These are phyloP conservation scores for Adansonia gregorii DNA, from an alignment of 441 rosid species.

Conservation along the genomic window DNA sequence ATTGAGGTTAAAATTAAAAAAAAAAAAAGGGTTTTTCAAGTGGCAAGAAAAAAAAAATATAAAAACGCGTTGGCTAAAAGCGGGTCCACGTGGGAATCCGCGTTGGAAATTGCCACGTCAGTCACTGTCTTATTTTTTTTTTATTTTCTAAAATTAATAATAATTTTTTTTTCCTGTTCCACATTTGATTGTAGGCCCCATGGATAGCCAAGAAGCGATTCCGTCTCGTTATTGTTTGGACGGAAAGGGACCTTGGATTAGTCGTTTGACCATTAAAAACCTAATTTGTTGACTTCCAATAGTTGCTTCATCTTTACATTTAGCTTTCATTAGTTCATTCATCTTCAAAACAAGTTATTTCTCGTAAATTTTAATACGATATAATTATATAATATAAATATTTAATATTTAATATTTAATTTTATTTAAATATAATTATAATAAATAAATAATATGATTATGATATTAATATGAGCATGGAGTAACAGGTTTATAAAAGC, in stretches of 20 bases:
- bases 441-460: too few relatives aligned
- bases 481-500: too few relatives aligned
- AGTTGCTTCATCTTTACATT: neutral
- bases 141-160: neutral
- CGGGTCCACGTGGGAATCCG: neutral
- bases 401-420: too few relatives aligned
- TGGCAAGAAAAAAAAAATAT: neutral
- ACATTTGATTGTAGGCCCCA: neutral
- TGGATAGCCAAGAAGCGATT: neutral
- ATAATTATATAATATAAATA: too few relatives aligned
- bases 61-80: slow-evolving; percentile 3
- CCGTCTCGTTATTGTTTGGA: neutral
- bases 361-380: too few relatives aligned
- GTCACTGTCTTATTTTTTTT: neutral
- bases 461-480: too few relatives aligned
- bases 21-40: neutral
- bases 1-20: neutral
- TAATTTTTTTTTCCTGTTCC: neutral
- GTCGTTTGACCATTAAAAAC: slow-evolving; percentile 8
- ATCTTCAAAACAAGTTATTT: too few relatives aligned
- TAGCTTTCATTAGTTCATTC: too few relatives aligned
- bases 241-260: neutral
- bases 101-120: slow-evolving; percentile 22
- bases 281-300: slow-evolving; percentile 3
- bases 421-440: too few relatives aligned